Evolutionary conservation across 2,329 filamentous ascomycete genomes (phyloP), one percentile per base, ranked within the genome.

Genomic region (Lecanicillium sp.): DNA sequence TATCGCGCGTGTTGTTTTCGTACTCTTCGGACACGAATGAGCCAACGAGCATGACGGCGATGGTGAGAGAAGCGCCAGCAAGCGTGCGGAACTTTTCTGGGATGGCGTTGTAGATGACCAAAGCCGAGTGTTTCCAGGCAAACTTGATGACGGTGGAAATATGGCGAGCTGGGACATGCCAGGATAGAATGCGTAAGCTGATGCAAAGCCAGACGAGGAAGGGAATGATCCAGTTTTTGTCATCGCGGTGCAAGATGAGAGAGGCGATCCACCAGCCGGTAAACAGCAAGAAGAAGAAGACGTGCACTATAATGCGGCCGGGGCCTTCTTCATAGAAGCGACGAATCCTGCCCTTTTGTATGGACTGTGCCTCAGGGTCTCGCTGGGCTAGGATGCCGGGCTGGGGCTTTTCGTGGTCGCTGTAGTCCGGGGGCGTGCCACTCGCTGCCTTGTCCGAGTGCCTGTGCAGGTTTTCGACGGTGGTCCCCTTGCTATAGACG

Each of bases 201-300:
- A 94, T 79, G 48, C 68, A 72, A 33, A 94, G 74, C 69, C 82
- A 94, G 33, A 95, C 56, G 36, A 94, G 69, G 62, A 94, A 92
- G 0, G 88, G 87, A 36, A 89, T 76, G 41, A 94, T 62, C 87
- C 87, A 94, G 53, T 86, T 87, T 61, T 69, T 71, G 53, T 87
- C 78, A 43, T 81, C 49, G 43, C 77, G 77, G 57, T 90, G 86
- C 38, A 87, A 67, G 43, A 88, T 68, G 34, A 90, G 65, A 39
- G 80, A 77, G 6, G 82, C 79, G 47, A 89, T 81, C 83, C 83
- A 89, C 84, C 84, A 88, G 52, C 67, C 69, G 3, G 68, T 70
- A 44, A 68, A 66, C 40, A 70, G 48, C 36, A 50, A 47, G 37
- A 64, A 65, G 51, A 71, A 47, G 53, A 68, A 49, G 47, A 68